Conservation (phyloP, 192 early-diverging fungal genomes). For the Entomortierella lignicola region DNA sequence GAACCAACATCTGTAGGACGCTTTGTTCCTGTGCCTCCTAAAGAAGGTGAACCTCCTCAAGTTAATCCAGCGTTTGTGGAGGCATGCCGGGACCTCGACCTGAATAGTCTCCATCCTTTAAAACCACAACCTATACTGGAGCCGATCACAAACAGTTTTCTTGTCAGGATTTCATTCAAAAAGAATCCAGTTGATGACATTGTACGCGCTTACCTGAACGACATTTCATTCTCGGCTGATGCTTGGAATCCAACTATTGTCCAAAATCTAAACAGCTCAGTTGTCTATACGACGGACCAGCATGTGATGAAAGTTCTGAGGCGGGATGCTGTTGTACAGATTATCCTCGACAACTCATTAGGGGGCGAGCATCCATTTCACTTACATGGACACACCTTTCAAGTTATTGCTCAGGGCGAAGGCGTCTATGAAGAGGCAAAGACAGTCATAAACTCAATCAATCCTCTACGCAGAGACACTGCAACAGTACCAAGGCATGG, state of each 20-base stretch:
- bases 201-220: constrained; percentile 20
- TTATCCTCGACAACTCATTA: constrained; percentile 33
- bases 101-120: constrained; percentile 35
- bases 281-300: constrained; percentile 14
- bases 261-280: constrained; percentile 44
- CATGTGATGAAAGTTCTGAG: constrained; percentile 35
- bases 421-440: constrained; percentile 46
- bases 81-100: constrained; percentile 45
- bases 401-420: constrained; percentile 55
- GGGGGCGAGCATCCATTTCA: constrained; percentile 55
- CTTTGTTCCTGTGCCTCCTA: constrained; percentile 9
- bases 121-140: constrained; percentile 28
- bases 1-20: constrained; percentile 34
- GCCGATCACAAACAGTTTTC: constrained; percentile 32
- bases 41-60: constrained; percentile 1
- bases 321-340: constrained; percentile 36
- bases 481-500: constrained; percentile 47
- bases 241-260: constrained; percentile 41
- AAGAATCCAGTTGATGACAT: constrained; percentile 12
- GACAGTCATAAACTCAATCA: constrained; percentile 28
- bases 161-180: constrained; percentile 30
- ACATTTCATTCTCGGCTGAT: constrained; percentile 20
- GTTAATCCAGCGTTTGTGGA: constrained; percentile 32
- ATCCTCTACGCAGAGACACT: constrained; percentile 56
- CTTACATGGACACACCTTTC: constrained; percentile 61